Conservation (phyloP, 2,329 filamentous ascomycete genomes). For the Penicillium sp. region DNA sequence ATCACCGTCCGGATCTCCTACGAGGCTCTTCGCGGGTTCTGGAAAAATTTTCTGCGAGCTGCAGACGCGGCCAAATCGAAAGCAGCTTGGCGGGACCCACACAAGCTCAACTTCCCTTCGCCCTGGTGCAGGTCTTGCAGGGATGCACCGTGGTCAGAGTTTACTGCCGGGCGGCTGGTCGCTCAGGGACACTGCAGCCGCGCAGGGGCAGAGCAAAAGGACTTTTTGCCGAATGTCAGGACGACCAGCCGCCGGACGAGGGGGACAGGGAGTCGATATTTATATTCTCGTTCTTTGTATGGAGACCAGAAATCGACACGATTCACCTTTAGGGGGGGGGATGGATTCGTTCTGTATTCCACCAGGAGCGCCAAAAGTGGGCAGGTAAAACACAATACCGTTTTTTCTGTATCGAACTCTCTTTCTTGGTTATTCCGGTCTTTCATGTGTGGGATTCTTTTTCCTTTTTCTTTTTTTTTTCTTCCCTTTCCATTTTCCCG, state of each 20-base stretch:
- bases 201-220: too few species aligned
- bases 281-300: background rate
- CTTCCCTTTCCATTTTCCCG: too few species aligned
- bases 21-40: slow-evolving; percentile 15
- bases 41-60: slow-evolving; percentile 8
- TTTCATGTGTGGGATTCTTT: too few species aligned
- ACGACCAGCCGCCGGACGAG: background rate
- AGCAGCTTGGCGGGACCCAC: slow-evolving; percentile 22
- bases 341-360: too few species aligned
- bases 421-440: too few species aligned
- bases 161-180: slow-evolving; percentile 6
- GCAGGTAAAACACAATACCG: too few species aligned
- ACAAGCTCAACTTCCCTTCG: slow-evolving; percentile 15
- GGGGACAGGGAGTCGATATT: background rate
- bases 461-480: too few species aligned
- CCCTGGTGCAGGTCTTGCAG: background rate
- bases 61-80: slow-evolving; percentile 16
- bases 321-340: too few species aligned
- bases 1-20: background rate
- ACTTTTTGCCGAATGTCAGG: too few species aligned
- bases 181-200: slow-evolving; percentile 6
- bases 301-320: too few species aligned
- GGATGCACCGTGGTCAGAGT: slow-evolving; percentile 3
- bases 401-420: too few species aligned
- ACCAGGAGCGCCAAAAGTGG: too few species aligned